Conservation (phyloP, 1,284 basidiomycete species). For the Spongiforma sp. region DNA sequence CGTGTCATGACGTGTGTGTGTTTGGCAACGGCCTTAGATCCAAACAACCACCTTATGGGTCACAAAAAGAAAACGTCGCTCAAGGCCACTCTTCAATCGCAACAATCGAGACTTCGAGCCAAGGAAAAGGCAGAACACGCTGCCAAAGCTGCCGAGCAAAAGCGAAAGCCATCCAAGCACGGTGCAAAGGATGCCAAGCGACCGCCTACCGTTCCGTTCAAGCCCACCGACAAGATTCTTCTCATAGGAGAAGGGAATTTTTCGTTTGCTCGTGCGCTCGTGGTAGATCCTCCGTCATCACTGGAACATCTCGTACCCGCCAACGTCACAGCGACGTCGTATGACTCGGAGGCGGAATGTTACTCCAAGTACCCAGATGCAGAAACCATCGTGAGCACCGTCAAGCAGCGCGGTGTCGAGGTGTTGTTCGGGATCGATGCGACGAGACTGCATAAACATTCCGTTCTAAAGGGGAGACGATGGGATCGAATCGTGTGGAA, state of each 20-base stretch:
- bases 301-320: conserved; percentile 62
- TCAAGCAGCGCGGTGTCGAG: conserved; percentile 67
- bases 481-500: conserved; percentile 94
- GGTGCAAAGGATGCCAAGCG: conserved; percentile 37
- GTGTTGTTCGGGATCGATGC: conserved; percentile 90
- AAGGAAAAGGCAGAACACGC: conserved; percentile 56
- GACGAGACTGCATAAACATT: conserved; percentile 69
- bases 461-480: conserved; percentile 57
- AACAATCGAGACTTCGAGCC: conserved; percentile 68
- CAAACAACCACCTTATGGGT: conserved; percentile 46
- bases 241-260: conserved; percentile 98
- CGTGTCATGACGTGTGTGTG: conserved; percentile 32
- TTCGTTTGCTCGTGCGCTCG: conserved; percentile 85
- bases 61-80: conserved; percentile 58
- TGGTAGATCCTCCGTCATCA: conserved; percentile 55
- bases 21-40: conserved; percentile 41
- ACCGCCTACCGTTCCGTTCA: conserved; percentile 72
- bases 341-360: conserved; percentile 82
- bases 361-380: conserved; percentile 89
- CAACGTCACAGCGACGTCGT: conserved; percentile 87
- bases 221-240: conserved; percentile 77
- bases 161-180: conserved; percentile 38
- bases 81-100: conserved; percentile 68
- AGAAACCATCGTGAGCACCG: conserved; percentile 56
- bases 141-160: conserved; percentile 54